Percentiles rank a stretch among this genome's conserved stretches.
These are phyloP conservation scores for Rhodomyrtus tomentosa DNA, from an alignment of 345 rosid species.

Conservation along the genomic window DNA sequence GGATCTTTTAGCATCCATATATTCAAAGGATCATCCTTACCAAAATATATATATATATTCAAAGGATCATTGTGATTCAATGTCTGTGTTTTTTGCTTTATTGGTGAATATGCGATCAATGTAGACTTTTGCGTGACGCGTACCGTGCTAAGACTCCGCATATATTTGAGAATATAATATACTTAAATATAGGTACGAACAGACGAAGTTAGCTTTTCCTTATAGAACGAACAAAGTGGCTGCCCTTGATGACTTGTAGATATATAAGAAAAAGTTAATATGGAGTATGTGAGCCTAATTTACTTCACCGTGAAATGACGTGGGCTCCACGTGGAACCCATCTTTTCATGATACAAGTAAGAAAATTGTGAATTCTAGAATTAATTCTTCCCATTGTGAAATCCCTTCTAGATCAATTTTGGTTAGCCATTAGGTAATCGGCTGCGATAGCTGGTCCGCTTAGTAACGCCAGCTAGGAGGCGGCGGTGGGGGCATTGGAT, in stretches of 20 bases:
- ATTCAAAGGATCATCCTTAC: too few species aligned
- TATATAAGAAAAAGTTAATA: background rate
- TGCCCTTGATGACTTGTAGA: too few species aligned
- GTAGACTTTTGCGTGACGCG: too few species aligned
- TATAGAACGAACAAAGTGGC: background rate
- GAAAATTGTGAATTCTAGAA: background rate
- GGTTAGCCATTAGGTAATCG: background rate
- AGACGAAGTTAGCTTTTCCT: background rate
- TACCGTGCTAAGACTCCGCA: too few species aligned
- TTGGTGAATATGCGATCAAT: too few species aligned
- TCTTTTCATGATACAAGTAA: background rate
- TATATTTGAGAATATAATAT: too few species aligned
- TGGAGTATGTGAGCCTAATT: background rate
- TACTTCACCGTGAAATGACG: background rate
- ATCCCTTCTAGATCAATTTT: background rate
- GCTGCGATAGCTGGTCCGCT: background rate
- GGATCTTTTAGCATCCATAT: too few species aligned
- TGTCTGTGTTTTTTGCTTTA: too few species aligned
- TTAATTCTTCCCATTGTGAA: background rate
- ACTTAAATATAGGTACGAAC: background rate
- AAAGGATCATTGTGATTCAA: too few species aligned
- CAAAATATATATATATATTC: too few species aligned
- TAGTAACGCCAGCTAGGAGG: background rate
- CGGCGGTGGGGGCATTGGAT: background rate
- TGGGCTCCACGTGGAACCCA: background rate